Percentiles rank a stretch among this genome's conserved stretches.
Evolutionary conservation across 2,329 filamentous ascomycete species (phyloP).

Genomic region (Fonsecaea pugnacius): DNA sequence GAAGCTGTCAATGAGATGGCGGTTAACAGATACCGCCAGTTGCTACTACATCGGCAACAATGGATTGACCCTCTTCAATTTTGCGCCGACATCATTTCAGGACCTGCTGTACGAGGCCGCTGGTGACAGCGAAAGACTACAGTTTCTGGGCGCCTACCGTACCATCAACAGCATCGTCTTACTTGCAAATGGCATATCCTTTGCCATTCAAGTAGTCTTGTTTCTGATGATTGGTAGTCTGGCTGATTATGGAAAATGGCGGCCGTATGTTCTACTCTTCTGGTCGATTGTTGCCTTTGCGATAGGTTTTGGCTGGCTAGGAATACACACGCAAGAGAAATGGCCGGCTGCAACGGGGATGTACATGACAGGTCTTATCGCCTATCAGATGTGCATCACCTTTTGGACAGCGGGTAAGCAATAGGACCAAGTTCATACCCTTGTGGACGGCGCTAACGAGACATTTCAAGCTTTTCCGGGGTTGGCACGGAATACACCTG

Average conservation of each 20-base stretch:
- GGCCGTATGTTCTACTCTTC: constrained; percentile 65
- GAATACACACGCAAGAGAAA: constrained; percentile 62
- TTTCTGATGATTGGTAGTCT: constrained; percentile 54
- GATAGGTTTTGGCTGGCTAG: constrained; percentile 70
- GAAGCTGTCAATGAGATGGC: not conserved
- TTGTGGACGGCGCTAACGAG: not conserved
- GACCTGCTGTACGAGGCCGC: constrained; percentile 67
- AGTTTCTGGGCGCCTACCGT: constrained; percentile 61
- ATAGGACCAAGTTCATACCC: not conserved
- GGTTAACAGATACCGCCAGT: constrained; percentile 8
- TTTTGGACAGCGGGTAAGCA: constrained; percentile 64
- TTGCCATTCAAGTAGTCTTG: constrained; percentile 66
- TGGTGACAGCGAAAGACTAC: constrained; percentile 56
- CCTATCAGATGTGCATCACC: constrained; percentile 69
- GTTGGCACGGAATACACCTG: constrained; percentile 59
- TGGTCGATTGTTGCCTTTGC: constrained; percentile 65
- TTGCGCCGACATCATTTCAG: constrained; percentile 67
- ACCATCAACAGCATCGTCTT: constrained; percentile 70
- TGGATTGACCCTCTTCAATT: constrained; percentile 66
- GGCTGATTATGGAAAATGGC: constrained; percentile 67
- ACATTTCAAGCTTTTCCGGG: constrained; percentile 59
- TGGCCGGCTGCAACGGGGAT: constrained; percentile 66
- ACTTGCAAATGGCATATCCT: constrained; percentile 68
- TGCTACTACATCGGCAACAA: constrained; percentile 71
- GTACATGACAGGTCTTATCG: constrained; percentile 69